These are phyloP conservation scores for Saturnispora diversa DNA, from an alignment of 805 yeast species.

Conservation along the genomic window DNA sequence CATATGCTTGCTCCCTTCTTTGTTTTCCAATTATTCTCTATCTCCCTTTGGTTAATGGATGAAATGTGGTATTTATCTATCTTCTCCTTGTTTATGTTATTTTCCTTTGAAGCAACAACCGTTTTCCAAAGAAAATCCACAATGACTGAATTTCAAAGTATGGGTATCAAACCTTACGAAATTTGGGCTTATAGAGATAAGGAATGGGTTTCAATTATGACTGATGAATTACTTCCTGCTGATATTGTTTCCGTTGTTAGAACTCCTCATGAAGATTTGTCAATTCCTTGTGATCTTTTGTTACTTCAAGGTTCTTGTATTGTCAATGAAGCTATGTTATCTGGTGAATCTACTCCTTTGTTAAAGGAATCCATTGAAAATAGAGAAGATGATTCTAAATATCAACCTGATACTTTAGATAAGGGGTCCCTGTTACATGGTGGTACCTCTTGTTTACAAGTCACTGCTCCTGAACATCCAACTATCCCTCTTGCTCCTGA, in stretches of 20 bases:
- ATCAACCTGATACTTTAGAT: slow-evolving; percentile 77
- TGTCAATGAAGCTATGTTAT: slow-evolving; percentile 97
- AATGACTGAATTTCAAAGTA: slow-evolving; percentile 88
- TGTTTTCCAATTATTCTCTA: slow-evolving; percentile 93
- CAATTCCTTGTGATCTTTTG: slow-evolving; percentile 89
- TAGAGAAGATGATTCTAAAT: slow-evolving; percentile 62
- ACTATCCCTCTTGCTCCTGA: slow-evolving; percentile 70
- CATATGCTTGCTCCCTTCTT: slow-evolving; percentile 98
- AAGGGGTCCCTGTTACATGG: slow-evolving; percentile 86
- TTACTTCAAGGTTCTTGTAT: slow-evolving; percentile 86
- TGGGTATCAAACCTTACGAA: slow-evolving; percentile 91
- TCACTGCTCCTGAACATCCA: slow-evolving; percentile 53
- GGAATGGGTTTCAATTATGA: slow-evolving; percentile 61
- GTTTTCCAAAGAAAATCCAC: slow-evolving; percentile 94
- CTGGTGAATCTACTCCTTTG: slow-evolving; percentile 96
- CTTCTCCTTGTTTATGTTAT: slow-evolving; percentile 84
- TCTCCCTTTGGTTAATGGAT: slow-evolving; percentile 92
- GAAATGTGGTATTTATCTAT: slow-evolving; percentile 94
- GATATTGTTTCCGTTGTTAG: slow-evolving; percentile 83
- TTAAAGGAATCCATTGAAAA: slow-evolving; percentile 84
- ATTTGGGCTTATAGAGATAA: slow-evolving; percentile 64
- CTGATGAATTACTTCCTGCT: slow-evolving; percentile 80
- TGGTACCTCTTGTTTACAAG: slow-evolving; percentile 94
- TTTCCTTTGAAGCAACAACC: slow-evolving; percentile 87
- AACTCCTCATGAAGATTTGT: slow-evolving; percentile 76